Evolutionary conservation across 73 alveolate genomes (phyloP).

Genomic region (Breviolum minutum): DNA sequence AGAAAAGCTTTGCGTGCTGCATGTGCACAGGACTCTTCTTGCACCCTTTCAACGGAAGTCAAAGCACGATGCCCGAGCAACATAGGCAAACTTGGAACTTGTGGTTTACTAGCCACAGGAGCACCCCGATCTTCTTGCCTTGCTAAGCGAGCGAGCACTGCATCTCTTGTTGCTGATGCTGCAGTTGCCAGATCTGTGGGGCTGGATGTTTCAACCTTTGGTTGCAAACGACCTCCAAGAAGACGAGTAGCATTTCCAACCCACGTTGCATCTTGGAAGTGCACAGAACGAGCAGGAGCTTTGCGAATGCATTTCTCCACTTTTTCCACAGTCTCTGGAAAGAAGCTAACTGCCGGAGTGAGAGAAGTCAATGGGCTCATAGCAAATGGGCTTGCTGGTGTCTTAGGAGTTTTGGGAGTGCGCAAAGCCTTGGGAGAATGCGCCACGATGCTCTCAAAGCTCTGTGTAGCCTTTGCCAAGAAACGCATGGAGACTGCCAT

Average conservation of each 20-base stretch:
- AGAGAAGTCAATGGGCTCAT: constrained; percentile 47
- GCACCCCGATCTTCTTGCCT: constrained; percentile 22
- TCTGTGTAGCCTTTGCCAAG: constrained; percentile 76
- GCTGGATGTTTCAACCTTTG: not conserved
- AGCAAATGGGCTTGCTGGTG: constrained; percentile 62
- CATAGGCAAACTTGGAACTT: constrained; percentile 4
- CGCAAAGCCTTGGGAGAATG: constrained; percentile 77
- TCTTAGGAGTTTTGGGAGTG: constrained; percentile 87
- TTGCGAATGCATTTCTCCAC: constrained; percentile 65
- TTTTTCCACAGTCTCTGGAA: constrained; percentile 54
- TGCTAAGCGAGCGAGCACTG: constrained; percentile 17
- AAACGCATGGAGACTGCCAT: constrained; percentile 81
- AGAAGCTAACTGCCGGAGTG: constrained; percentile 39
- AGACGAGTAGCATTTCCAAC: constrained; percentile 68
- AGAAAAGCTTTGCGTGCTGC: constrained; percentile 65
- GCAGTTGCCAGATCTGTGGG: not conserved
- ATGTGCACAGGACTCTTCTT: constrained; percentile 53
- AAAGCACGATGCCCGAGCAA: constrained; percentile 17
- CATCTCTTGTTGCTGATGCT: constrained; percentile 39
- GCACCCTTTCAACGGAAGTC: not conserved
- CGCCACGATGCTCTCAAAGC: constrained; percentile 78
- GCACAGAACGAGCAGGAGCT: constrained; percentile 58
- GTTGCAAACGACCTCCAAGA: constrained; percentile 32
- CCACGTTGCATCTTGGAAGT: constrained; percentile 39
- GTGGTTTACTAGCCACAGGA: not conserved